Evolutionary conservation across 345 rosid genomes (phyloP), one percentile per base, ranked within the genome.

Genomic region (Alliaria petiolata): DNA sequence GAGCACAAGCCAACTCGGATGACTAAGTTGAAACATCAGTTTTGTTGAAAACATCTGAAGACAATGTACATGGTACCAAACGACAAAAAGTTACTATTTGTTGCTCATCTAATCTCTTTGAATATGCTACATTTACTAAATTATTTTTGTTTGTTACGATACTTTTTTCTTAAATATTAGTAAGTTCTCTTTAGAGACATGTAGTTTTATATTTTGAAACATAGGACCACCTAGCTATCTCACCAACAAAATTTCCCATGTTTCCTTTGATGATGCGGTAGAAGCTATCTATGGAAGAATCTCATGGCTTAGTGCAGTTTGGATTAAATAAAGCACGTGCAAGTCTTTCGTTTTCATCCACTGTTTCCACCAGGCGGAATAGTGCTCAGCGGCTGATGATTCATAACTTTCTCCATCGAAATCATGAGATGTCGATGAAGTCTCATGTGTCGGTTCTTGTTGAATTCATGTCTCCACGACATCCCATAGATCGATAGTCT

Each of bases 191-290:
- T n/a, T n/a, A n/a, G 9, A 60, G 61, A 50, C 75, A 60, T 5
- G 1, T 1, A 70, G 44, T 7, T 39, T 39, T 60, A 52, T 60
- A 13, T 6, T 13, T 30, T 70, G 75, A 40, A 50, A 70, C 7
- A 50, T 28, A 49, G 68, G 75, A 61, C 68, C 68, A 39, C 67
- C 75, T 39, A 50, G 0, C 12, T 52, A 60, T 39, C 50, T 28
- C 51, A 70, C 68, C 16, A 50, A 7, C 61, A 70, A 17, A 70
- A 70, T 14, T 0, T 70, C 67, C 60, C 67, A 70, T 39, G 75
- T 60, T 50, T 70, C 67, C 20, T 70, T 70, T 49, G 74, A 47
- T 47, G 74, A 47, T 19, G 26, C 49, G 25, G 59, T 59, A 39
- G 7, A 59, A 47, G 50, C 74, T 36, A 70, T 60, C 74, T 40